A percentile compares a stretch with the other conserved stretches of the same genome.
Conservation (phyloP, 2,329 filamentous ascomycete species). For the Cladosporium sp. region DNA sequence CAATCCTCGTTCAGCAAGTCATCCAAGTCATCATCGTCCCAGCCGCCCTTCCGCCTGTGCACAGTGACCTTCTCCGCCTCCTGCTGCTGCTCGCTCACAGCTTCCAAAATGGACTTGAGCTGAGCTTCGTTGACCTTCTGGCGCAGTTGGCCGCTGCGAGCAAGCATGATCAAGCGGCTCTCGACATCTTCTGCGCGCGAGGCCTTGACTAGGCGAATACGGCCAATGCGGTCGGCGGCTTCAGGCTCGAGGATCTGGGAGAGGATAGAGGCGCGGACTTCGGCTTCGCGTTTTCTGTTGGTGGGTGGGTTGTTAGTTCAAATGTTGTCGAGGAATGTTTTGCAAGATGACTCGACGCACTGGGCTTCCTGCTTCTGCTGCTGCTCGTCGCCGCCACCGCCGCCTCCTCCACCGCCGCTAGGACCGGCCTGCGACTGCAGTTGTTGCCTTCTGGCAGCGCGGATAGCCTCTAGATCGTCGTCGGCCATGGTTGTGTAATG, state of each 20-base stretch:
- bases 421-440: conserved; percentile 71
- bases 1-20: conserved; percentile 59
- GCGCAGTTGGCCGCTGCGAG: conserved; percentile 81
- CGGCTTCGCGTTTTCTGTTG: conserved; percentile 53
- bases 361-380: conserved; percentile 43
- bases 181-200: conserved; percentile 87
- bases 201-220: conserved; percentile 94
- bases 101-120: conserved; percentile 86
- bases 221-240: conserved; percentile 86
- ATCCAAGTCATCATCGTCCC: conserved; percentile 82
- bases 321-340: neutral
- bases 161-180: conserved; percentile 88
- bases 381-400: conserved; percentile 57
- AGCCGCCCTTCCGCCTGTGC: conserved; percentile 76
- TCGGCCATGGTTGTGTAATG: conserved; percentile 57
- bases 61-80: conserved; percentile 84
- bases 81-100: conserved; percentile 73
- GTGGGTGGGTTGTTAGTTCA: conserved; percentile 33
- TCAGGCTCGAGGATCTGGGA: conserved; percentile 92
- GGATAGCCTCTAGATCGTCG: conserved; percentile 74
- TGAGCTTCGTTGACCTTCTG: conserved; percentile 89
- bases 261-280: conserved; percentile 76
- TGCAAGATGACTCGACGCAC: neutral
- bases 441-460: conserved; percentile 89
- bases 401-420: conserved; percentile 48